Percentiles rank a stretch among this genome's conserved stretches.
Evolutionary conservation across 768 basidiomycete species (phyloP).

Genomic region (Termitomyces sp.): DNA sequence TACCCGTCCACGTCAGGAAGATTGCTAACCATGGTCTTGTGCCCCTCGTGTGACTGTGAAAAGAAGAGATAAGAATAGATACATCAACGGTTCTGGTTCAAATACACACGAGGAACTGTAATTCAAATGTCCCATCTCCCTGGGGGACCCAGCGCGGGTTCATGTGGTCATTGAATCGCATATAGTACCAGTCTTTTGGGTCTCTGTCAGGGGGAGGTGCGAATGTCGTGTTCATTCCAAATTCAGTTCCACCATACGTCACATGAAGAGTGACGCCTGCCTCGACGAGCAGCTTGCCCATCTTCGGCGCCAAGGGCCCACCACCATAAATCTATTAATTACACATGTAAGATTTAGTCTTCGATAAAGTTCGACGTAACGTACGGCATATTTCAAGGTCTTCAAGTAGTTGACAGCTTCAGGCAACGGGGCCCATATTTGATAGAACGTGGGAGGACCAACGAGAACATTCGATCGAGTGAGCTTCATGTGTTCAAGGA

Average conservation of each 20-base stretch:
- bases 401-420: constrained; percentile 15
- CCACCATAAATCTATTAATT: constrained; percentile 8
- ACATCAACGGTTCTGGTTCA: too few species aligned
- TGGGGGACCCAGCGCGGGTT: constrained; percentile 29
- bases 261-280: constrained; percentile 9
- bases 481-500: constrained; percentile 30
- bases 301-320: constrained; percentile 9
- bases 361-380: not conserved
- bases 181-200: constrained; percentile 12
- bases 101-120: constrained; percentile 29
- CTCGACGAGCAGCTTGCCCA: constrained; percentile 10
- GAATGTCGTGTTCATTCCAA: constrained; percentile 6
- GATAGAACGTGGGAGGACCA: constrained; percentile 35
- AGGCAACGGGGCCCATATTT: constrained; percentile 31
- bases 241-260: constrained; percentile 16
- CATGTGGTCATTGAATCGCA: constrained; percentile 12
- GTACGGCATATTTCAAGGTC: constrained; percentile 8
- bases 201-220: constrained; percentile 16
- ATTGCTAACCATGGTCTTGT: constrained; percentile 1
- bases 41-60: not conserved
- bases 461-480: constrained; percentile 26
- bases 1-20: constrained; percentile 3
- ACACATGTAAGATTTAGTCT: not conserved
- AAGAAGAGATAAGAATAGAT: not conserved
- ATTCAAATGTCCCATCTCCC: constrained; percentile 34